Evolutionary conservation across 345 rosid genomes (phyloP), one percentile per base, ranked within the genome.

Genomic region (Geranium brycei): DNA sequence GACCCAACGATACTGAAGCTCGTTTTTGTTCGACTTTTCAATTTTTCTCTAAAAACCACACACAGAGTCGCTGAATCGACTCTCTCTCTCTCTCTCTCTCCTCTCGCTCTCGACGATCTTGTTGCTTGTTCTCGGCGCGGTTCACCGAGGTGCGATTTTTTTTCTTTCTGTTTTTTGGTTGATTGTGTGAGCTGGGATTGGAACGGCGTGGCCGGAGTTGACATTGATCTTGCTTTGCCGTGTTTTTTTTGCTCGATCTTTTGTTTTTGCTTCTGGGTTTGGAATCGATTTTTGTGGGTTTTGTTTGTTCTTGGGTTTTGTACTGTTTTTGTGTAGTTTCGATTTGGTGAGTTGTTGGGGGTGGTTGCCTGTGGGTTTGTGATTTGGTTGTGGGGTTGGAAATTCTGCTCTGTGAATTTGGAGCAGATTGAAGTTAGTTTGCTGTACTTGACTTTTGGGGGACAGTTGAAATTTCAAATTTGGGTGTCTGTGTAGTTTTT

Each of bases 21-120:
- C 38, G 17, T 64, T 58, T 14, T 55, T 31, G 64, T 56, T 65
- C 69, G 67, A 73, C 68, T 79, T 67, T 70, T 61, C 68, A 23
- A 23, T 56, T 59, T 66, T 31, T 60, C 66, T 64, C 58, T 23
- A 23, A 23, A 31, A 16, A 14, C 60, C 60, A 5, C 13, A 31
- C 32, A 2, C 28, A 23, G 28, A 23, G 28, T 23, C 28, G 28
- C 28, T 38, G 57, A 15, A 17, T 35, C 68, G 19, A 5, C 41
- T 4, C 14, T 35, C 47, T 32, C 0, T 19, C 68, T 0, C 60
- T 18, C 69, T 10, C 63, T 23, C 61, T 53, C 66, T 67, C 75
- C n/a, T n/a, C n/a, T n/a, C n/a, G 28, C 28, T 23, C 28, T 23
- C 28, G 28, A 23, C 28, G 28, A 2, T 23, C 1, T 23, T 23